Percentiles rank a stretch among this genome's conserved stretches.
Conservation (phyloP, 257 asterid genomes). For the Plantago ovata region DNA sequence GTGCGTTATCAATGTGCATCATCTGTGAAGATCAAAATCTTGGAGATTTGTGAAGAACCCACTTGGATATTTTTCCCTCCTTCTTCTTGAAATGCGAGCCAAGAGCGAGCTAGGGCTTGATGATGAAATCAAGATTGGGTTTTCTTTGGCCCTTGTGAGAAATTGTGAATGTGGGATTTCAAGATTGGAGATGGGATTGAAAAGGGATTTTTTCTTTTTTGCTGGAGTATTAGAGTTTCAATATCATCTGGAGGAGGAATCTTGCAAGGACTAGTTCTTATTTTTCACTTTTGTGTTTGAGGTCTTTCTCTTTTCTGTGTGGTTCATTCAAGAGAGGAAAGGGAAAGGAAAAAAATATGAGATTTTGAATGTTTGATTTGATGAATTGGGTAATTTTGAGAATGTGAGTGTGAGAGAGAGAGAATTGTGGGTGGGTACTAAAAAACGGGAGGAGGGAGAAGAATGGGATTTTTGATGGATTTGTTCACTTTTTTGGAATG, state of each 20-base stretch:
- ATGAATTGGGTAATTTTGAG: constrained; percentile 27
- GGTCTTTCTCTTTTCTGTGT: constrained; percentile 15
- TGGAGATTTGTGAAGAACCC: constrained; percentile 34
- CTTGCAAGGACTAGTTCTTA: background rate
- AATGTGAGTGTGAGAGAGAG: constrained; percentile 43
- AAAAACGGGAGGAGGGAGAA: constrained; percentile 19
- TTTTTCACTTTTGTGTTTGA: constrained; percentile 26
- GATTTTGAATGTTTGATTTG: constrained; percentile 17
- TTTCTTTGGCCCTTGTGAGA: constrained; percentile 7
- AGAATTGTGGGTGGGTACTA: constrained; percentile 2
- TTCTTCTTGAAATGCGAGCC: constrained; percentile 4
- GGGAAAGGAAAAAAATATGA: background rate
- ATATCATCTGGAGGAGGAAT: constrained; percentile 11
- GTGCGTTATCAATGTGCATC: constrained; percentile 82
- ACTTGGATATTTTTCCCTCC: constrained; percentile 10
- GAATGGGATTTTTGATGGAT: constrained; percentile 26
- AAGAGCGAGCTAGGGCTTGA: constrained; percentile 17
- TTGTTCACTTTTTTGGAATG: constrained; percentile 2
- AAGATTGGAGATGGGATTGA: constrained; percentile 20
- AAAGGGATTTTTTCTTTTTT: constrained; percentile 37
- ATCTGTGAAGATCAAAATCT: constrained; percentile 41
- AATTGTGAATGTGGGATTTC: constrained; percentile 15
- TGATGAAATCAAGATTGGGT: constrained; percentile 22
- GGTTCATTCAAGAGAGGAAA: constrained; percentile 15
- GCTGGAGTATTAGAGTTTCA: constrained; percentile 20